These are phyloP conservation scores for Pulveroboletus ravenelii DNA, from an alignment of 768 basidiomycete species.

Conservation along the genomic window DNA sequence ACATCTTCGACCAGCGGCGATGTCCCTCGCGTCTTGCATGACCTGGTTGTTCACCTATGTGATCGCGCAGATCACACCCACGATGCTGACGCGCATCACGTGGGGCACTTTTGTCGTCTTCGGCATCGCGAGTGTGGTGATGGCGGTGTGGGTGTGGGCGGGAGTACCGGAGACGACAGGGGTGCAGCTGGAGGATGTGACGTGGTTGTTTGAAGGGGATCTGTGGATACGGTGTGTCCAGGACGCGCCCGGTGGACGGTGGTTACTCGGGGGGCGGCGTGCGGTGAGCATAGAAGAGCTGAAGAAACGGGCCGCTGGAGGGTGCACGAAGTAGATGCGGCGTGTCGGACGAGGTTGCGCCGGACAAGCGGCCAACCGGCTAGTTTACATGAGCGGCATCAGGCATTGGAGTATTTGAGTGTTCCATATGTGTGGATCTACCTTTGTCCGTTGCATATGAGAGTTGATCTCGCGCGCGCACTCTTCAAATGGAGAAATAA, in stretches of 20 bases:
- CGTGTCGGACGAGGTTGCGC: neutral
- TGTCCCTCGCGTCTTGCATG: constrained; percentile 28
- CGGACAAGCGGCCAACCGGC: too few relatives aligned
- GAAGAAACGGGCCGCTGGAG: constrained; percentile 4
- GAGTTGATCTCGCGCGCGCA: too few relatives aligned
- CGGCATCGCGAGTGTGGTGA: constrained; percentile 26
- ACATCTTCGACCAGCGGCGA: constrained; percentile 31
- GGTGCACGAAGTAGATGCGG: neutral
- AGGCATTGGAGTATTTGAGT: too few relatives aligned
- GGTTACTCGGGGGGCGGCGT: constrained; percentile 22
- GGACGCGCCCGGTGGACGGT: constrained; percentile 32
- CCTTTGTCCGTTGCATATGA: too few relatives aligned
- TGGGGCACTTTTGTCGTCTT: constrained; percentile 33
- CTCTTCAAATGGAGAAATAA: too few relatives aligned
- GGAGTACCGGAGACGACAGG: constrained; percentile 40
- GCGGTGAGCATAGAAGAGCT: constrained; percentile 27
- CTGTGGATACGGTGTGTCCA: constrained; percentile 26
- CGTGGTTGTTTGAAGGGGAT: constrained; percentile 31
- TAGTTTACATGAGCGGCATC: too few relatives aligned
- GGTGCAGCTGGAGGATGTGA: constrained; percentile 36
- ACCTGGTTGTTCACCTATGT: constrained; percentile 38
- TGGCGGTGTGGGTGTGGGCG: constrained; percentile 33
- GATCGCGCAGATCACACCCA: constrained; percentile 36
- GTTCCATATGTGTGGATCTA: too few relatives aligned
- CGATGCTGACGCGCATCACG: constrained; percentile 26